Evolutionary conservation across 139 green algal species (phyloP).

Genomic region (Tetraselmis striata): DNA sequence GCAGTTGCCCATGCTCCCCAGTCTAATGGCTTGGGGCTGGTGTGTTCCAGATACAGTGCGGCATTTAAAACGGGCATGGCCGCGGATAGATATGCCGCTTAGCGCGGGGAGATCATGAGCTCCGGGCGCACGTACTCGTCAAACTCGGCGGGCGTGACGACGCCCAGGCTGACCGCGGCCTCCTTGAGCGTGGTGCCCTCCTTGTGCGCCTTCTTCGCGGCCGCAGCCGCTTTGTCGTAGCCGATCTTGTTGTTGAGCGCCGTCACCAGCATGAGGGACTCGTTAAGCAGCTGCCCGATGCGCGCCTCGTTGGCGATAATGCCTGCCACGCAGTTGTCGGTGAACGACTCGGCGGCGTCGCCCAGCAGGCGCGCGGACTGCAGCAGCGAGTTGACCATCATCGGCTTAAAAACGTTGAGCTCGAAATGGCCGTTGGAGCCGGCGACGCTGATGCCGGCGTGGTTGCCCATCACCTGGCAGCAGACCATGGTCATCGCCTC

Average conservation of each 20-base stretch:
- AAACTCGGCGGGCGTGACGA: conserved; percentile 74
- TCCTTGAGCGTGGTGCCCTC: conserved; percentile 77
- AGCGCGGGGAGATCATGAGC: conserved; percentile 68
- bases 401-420: conserved; percentile 95
- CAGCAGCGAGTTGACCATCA: conserved; percentile 62
- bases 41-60: too few species aligned
- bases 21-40: too few species aligned
- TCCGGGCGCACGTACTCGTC: conserved; percentile 83
- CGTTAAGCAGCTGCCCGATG: conserved; percentile 77
- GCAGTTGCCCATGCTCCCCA: too few species aligned
- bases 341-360: conserved; percentile 75
- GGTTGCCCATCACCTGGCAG: conserved; percentile 91
- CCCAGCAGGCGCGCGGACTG: conserved; percentile 60
- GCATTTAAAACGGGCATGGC: too few species aligned
- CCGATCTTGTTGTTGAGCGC: conserved; percentile 84
- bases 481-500: conserved; percentile 94
- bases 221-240: conserved; percentile 91
- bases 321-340: conserved; percentile 68
- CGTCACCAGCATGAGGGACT: conserved; percentile 95
- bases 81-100: too few species aligned
- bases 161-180: conserved; percentile 63
- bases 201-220: conserved; percentile 94
- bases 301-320: conserved; percentile 71
- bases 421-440: conserved; percentile 85
- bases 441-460: conserved; percentile 69